Evolutionary conservation across 2,329 filamentous ascomycete species (phyloP).

Genomic region (Fusarium liriodendri): DNA sequence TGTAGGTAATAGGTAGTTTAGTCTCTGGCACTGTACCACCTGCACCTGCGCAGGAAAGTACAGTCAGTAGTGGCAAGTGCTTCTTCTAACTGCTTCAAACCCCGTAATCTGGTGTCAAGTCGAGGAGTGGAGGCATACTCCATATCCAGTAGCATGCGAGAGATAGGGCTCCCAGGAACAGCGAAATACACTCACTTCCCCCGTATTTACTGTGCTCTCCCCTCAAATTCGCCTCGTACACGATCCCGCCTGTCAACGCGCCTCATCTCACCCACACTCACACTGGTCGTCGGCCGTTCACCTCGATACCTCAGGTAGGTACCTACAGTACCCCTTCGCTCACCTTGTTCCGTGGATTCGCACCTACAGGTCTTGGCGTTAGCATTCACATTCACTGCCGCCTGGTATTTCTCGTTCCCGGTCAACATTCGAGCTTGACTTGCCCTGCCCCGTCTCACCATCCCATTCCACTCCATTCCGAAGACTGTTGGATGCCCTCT

Average conservation of each 20-base stretch:
- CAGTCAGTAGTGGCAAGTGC: background rate
- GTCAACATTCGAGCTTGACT: conserved; percentile 7
- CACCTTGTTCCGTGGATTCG: background rate
- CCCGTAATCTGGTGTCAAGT: conserved; percentile 37
- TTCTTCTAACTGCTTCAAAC: conserved; percentile 31
- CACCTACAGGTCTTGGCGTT: background rate
- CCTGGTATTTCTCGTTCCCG: background rate
- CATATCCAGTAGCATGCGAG: conserved; percentile 23
- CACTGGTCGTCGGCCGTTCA: background rate
- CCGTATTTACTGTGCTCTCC: conserved; percentile 14
- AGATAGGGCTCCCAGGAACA: conserved; percentile 28
- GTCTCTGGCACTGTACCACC: conserved; percentile 1
- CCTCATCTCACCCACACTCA: conserved; percentile 3
- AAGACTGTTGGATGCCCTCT: conserved; percentile 21
- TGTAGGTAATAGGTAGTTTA: conserved; percentile 1
- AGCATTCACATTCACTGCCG: background rate
- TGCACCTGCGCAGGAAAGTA: background rate
- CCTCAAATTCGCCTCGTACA: conserved; percentile 15
- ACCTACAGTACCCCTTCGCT: background rate
- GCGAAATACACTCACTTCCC: conserved; percentile 31
- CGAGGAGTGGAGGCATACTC: conserved; percentile 35
- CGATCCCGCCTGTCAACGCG: background rate
- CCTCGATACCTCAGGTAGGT: conserved; percentile 23
- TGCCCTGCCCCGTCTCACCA: conserved; percentile 28
- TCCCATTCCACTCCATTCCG: conserved; percentile 22